Evolutionary conservation across 2,329 filamentous ascomycete genomes (phyloP).

Genomic region (Alternaria brassicae): DNA sequence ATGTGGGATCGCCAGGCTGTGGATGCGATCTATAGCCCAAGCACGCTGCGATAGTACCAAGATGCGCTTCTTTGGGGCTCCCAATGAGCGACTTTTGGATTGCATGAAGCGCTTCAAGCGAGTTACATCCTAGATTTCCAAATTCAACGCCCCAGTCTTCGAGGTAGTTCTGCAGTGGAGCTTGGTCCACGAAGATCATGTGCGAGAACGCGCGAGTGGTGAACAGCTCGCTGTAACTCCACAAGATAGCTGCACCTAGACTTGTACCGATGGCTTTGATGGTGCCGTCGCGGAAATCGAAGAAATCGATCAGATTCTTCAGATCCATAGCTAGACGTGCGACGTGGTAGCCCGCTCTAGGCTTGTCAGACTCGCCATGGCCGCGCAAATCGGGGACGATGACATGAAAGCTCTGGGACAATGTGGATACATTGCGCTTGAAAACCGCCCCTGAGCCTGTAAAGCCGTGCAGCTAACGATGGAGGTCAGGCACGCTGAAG

Average conservation of each 20-base stretch:
- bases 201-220: slow-evolving; percentile 26
- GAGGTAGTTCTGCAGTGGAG: slow-evolving; percentile 35
- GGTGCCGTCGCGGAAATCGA: slow-evolving; percentile 15
- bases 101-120: slow-evolving; percentile 15
- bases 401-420: slow-evolving; percentile 20
- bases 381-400: slow-evolving; percentile 35
- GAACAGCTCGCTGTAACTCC: slow-evolving; percentile 40
- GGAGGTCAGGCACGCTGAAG: background rate
- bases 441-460: slow-evolving; percentile 35
- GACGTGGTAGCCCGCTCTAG: slow-evolving; percentile 37
- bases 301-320: slow-evolving; percentile 30
- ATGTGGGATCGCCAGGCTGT: slow-evolving; percentile 18
- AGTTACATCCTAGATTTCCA: slow-evolving; percentile 34
- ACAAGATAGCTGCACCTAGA: slow-evolving; percentile 33
- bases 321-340: slow-evolving; percentile 37
- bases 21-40: slow-evolving; percentile 34
- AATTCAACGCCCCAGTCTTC: slow-evolving; percentile 33
- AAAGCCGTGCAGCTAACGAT: slow-evolving; percentile 35
- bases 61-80: slow-evolving; percentile 25
- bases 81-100: slow-evolving; percentile 24
- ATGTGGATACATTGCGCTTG: slow-evolving; percentile 19
- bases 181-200: slow-evolving; percentile 40
- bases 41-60: slow-evolving; percentile 33
- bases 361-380: slow-evolving; percentile 35
- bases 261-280: slow-evolving; percentile 30